Percentiles rank a stretch among this genome's conserved stretches.
phyloP scores from a whole-genome alignment of 805 yeast species.

The Zygosaccharomyces bisporus region DNA sequence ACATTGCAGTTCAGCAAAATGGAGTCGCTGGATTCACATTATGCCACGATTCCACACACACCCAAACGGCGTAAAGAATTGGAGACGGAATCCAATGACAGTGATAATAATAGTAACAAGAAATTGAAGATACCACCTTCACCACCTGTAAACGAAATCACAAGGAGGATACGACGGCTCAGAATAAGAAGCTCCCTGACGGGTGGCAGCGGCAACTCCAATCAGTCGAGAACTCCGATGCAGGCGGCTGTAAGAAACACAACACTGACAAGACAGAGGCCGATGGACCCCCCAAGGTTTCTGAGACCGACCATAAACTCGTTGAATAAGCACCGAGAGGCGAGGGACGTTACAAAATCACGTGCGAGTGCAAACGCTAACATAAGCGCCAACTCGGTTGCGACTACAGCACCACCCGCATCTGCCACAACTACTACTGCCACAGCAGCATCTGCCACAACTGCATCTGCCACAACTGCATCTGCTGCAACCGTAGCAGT shows the following conservation, averaged over 20 bases:
- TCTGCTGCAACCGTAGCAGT: not conserved
- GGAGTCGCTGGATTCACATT: slow-evolving; percentile 37
- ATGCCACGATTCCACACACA: slow-evolving; percentile 20
- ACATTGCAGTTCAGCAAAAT: slow-evolving; percentile 29
- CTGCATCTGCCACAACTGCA: no score
- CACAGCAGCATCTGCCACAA: no score
- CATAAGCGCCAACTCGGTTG: not conserved
- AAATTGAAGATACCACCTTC: not conserved
- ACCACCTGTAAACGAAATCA: slow-evolving; percentile 27
- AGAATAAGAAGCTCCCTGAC: slow-evolving; percentile 19
- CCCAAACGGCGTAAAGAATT: slow-evolving; percentile 12
- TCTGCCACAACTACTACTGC: no score
- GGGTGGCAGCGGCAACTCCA: slow-evolving; percentile 9
- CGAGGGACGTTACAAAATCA: not conserved
- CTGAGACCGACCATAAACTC: slow-evolving; percentile 28
- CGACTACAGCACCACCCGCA: no score
- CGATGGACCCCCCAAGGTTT: slow-evolving; percentile 26
- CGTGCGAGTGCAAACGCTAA: not conserved
- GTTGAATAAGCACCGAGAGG: slow-evolving; percentile 14
- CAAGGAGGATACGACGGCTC: slow-evolving; percentile 28
- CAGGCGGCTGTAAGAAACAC: slow-evolving; percentile 18
- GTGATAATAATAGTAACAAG: slow-evolving; percentile 7
- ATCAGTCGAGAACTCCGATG: slow-evolving; percentile 4
- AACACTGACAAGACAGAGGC: slow-evolving; percentile 20
- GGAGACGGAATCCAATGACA: not conserved